Percentiles rank a stretch among this genome's conserved stretches.
phyloP scores from a whole-genome alignment of 495 filamentous ascomycete species.

The Lasiosphaeria hispida region DNA sequence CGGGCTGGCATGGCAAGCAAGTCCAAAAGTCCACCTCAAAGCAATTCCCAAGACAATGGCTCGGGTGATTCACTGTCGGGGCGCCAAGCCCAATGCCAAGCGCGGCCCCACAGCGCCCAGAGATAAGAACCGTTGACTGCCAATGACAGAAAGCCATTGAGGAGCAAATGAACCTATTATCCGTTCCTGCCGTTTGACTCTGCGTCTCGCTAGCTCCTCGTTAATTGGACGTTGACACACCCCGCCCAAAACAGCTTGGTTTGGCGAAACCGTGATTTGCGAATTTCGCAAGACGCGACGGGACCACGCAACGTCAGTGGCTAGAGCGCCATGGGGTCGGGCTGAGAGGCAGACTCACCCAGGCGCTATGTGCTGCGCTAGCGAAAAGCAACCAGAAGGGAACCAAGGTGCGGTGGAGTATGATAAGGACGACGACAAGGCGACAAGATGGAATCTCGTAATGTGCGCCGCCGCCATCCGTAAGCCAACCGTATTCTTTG shows the following conservation, averaged over 20 bases:
- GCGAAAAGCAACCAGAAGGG: constrained; percentile 2
- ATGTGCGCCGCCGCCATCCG: constrained; percentile 5
- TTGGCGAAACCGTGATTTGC: constrained; percentile 4
- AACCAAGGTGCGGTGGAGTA: not conserved
- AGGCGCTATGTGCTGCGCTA: constrained; percentile 11
- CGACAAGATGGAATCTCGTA: constrained; percentile 17
- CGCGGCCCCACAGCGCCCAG: constrained; percentile 2
- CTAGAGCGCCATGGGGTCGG: not conserved
- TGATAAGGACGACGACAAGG: constrained; percentile 8
- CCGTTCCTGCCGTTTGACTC: constrained; percentile 2
- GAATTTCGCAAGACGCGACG: no score
- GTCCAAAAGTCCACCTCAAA: no score
- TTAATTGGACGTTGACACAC: not conserved
- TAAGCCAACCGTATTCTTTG: constrained; percentile 3
- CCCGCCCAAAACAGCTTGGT: constrained; percentile 1
- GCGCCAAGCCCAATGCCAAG: constrained; percentile 9
- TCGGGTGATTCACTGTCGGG: not conserved
- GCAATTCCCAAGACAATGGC: no score
- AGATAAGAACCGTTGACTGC: constrained; percentile 7
- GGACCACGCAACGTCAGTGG: no score
- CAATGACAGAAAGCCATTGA: not conserved
- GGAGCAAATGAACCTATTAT: not conserved
- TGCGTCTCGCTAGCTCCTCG: no score
- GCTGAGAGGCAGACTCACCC: not conserved
- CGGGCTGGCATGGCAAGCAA: no score